phyloP scores from a whole-genome alignment of 352 stramenopile genomes.

The Globisporangium lucens region DNA sequence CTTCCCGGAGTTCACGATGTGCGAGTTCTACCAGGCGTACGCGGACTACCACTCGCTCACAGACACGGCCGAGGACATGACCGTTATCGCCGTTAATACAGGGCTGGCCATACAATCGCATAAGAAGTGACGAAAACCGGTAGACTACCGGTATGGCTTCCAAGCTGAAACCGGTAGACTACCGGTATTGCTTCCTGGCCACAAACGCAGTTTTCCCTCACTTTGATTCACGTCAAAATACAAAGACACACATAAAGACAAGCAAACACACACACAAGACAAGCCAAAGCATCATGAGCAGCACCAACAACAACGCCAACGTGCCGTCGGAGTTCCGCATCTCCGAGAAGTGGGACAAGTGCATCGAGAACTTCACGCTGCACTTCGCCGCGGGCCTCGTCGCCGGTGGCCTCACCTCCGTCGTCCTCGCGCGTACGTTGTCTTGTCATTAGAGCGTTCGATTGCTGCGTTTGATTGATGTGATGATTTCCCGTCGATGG shows the following conservation, averaged over 20 bases:
- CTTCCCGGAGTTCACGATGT: constrained; percentile 97
- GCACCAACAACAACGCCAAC: constrained; percentile 31
- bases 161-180: not conserved
- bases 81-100: no score
- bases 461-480: not conserved
- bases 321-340: constrained; percentile 89
- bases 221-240: constrained; percentile 19
- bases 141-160: no score
- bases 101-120: no score
- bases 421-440: constrained; percentile 71
- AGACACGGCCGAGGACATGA: constrained; percentile 97
- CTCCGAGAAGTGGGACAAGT: constrained; percentile 91
- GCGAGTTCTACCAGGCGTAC: constrained; percentile 99
- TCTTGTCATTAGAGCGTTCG: no score
- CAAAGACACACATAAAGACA: constrained; percentile 1
- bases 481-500: not conserved
- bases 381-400: constrained; percentile 83
- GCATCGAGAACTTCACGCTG: constrained; percentile 85
- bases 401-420: constrained; percentile 72
- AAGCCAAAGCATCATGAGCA: constrained; percentile 9
- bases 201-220: constrained; percentile 4
- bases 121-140: no score
- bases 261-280: not conserved
- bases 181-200: constrained; percentile 1
- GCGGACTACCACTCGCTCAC: constrained; percentile 99